A percentile compares a stretch with the other conserved stretches of the same genome.
Conservation (phyloP, 495 filamentous ascomycete genomes). For the Annulohypoxylon maeteangense region DNA sequence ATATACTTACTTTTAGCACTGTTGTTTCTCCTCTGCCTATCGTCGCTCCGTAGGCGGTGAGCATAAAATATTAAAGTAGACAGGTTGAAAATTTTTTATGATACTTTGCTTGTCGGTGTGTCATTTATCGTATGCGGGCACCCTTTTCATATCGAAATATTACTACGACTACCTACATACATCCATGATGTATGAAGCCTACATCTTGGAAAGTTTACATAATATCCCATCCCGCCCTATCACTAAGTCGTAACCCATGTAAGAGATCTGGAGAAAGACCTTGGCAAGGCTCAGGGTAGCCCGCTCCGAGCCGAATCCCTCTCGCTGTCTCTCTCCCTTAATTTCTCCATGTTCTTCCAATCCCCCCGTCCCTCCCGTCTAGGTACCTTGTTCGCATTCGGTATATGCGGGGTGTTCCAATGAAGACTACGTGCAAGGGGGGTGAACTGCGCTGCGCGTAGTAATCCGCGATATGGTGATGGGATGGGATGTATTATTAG, state of each 20-base stretch:
- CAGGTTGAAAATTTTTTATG: constrained; percentile 2
- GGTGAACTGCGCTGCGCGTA: constrained; percentile 32
- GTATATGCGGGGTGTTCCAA: constrained; percentile 43
- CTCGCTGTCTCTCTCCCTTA: constrained; percentile 29
- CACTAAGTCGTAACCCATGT: constrained; percentile 10
- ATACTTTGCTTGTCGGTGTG: constrained; percentile 17
- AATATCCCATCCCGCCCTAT: constrained; percentile 25
- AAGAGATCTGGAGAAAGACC: constrained; percentile 30
- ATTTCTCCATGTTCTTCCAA: constrained; percentile 31
- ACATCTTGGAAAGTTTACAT: constrained; percentile 5
- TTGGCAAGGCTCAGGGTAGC: constrained; percentile 37
- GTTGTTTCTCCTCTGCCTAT: constrained; percentile 3
- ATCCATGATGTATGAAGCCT: constrained; percentile 11
- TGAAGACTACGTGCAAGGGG: constrained; percentile 11
- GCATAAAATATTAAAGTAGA: constrained; percentile 19
- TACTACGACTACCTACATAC: constrained; percentile 19
- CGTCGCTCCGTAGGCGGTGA: constrained; percentile 25
- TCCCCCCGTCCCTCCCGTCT: not conserved
- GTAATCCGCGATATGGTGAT: constrained; percentile 37
- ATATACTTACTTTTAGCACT: constrained; percentile 1
- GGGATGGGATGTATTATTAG: constrained; percentile 23
- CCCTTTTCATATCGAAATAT: constrained; percentile 38
- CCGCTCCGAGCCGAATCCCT: constrained; percentile 38
- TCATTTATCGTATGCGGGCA: constrained; percentile 25
- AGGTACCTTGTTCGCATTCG: constrained; percentile 21